Base-by-base conservation (phyloP, 805 yeast species). In the Ogataea polymorpha region DNA sequence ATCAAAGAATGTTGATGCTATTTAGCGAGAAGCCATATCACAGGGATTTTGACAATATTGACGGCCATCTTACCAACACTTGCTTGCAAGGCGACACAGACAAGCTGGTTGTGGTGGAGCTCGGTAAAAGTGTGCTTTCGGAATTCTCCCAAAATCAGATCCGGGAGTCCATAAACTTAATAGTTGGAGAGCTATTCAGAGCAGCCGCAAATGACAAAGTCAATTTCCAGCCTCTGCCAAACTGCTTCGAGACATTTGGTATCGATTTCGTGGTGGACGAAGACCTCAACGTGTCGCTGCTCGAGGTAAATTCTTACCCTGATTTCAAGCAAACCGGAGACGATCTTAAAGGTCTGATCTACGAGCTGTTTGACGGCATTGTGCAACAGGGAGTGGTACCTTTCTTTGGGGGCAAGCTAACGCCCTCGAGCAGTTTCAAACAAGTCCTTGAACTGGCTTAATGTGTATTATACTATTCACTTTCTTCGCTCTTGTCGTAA, bases 271-370 rank as follows among this genome's bases (percentile, higher is more conserved):
- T 93, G 40, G 85, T 93, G 13, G 81, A 79, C 51, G 66, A 63
- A 2, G 67, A 76, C 23, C 57, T 62, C 16, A 59, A 71, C 11
- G 91, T 85, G 3, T 71, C 70, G 32, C 58, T 93, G 20, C 65
- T 91, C 30, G 98, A 93, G 61, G 86, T 89, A 32, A 93, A 93
- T 56, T 82, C 98, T 12, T 93, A 83, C 57, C 99, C 99, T 1
- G 99, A 93, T 59, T 93, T 93, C 66, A 89, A 88, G 56, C 99
- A 93, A 64, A 93, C 98, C 0, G 99, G 99, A 13, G 75, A 67
- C 12, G 83, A 75, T 6, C 68, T 91, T 52, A 85, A 83, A 55
- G 67, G 53, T 2, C 55, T 88, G 16, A 85, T 93, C 23, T 71
- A 72, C 48, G 83, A 74, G 25, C 66, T 90, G 32, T 85, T 90